Conservation (phyloP, 306 rosid species). For the Abrus pulchellus region DNA sequence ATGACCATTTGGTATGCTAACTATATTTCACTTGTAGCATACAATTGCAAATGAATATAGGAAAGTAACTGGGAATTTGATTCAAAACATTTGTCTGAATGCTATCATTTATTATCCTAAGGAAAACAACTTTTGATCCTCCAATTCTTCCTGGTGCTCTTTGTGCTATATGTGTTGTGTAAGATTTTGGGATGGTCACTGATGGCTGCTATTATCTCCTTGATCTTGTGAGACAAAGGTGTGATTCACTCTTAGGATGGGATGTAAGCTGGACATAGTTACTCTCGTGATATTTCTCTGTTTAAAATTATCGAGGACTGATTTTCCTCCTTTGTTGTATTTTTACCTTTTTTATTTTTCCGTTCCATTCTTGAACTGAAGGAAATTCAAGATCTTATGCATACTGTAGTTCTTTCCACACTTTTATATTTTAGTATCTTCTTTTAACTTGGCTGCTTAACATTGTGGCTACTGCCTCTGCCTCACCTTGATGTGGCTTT, state of each 20-base stretch:
- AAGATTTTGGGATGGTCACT: background rate
- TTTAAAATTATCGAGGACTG: background rate
- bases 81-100: background rate
- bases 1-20: conserved; percentile 1
- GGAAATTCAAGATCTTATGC: background rate
- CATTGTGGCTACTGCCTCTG: background rate
- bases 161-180: background rate
- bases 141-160: conserved; percentile 8
- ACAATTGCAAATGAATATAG: background rate
- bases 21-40: background rate
- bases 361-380: background rate
- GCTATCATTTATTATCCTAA: background rate
- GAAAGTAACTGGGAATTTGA: background rate
- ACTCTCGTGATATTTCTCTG: background rate
- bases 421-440: background rate
- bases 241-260: background rate
- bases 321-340: background rate
- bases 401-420: background rate
- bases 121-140: background rate
- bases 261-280: background rate
- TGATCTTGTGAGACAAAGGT: conserved; percentile 6
- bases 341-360: background rate
- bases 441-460: conserved; percentile 3
- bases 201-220: background rate
- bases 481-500: background rate